Evolutionary conservation across 164 flowering plant species (phyloP).

Genomic region (Dillenia suffruticosa): DNA sequence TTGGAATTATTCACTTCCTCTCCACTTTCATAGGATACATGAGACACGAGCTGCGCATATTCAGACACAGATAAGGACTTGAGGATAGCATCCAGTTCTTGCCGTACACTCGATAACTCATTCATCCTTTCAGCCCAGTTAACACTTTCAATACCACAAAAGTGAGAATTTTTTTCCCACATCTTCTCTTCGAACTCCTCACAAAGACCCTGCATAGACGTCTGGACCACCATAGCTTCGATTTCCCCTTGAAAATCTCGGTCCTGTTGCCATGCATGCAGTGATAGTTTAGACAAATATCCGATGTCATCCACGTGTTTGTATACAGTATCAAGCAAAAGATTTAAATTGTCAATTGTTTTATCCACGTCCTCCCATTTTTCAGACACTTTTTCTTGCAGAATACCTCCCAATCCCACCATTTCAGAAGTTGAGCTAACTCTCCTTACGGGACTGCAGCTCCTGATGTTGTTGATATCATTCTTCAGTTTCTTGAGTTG

Average conservation of each 20-base stretch:
- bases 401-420: conserved; percentile 32
- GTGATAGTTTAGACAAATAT: conserved; percentile 25
- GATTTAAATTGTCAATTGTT: conserved; percentile 26
- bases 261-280: conserved; percentile 15
- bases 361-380: conserved; percentile 30
- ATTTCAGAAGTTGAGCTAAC: conserved; percentile 30
- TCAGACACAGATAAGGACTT: conserved; percentile 44
- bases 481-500: conserved; percentile 40
- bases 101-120: conserved; percentile 45
- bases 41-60: conserved; percentile 35
- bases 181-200: too few relatives aligned
- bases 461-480: conserved; percentile 31
- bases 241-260: too few relatives aligned
- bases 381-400: conserved; percentile 25
- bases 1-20: conserved; percentile 31
- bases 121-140: not conserved
- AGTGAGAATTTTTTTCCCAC: too few relatives aligned
- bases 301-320: conserved; percentile 20
- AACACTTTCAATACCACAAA: too few relatives aligned
- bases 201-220: too few relatives aligned
- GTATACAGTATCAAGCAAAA: conserved; percentile 25
- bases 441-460: conserved; percentile 19
- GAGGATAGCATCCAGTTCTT: conserved; percentile 47
- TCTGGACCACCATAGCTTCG: too few relatives aligned
- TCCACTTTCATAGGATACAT: conserved; percentile 40